A percentile compares a stretch with the other conserved stretches of the same genome.
phyloP scores from a whole-genome alignment of 306 rosid genomes.

The Cucumis cinereus region DNA sequence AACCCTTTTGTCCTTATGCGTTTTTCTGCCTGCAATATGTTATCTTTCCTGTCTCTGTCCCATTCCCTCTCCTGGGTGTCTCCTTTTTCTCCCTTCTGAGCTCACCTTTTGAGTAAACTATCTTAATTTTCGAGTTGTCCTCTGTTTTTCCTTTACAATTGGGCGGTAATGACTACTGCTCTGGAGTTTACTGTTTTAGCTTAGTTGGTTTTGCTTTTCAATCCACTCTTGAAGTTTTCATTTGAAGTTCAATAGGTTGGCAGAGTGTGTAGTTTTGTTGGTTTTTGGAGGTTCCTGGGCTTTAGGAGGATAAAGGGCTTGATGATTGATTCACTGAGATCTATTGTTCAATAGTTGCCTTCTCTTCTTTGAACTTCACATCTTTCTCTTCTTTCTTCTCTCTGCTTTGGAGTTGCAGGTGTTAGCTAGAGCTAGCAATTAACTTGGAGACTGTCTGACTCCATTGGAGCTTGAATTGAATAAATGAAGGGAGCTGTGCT shows the following conservation, averaged over 20 bases:
- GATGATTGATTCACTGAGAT: conserved; percentile 2
- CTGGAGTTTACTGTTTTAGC: neutral
- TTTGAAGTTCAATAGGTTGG: neutral
- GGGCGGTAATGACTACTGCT: neutral
- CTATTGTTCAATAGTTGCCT: neutral
- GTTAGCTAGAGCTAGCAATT: conserved; percentile 1
- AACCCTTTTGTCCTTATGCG: neutral
- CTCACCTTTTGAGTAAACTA: neutral
- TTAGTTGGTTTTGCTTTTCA: neutral
- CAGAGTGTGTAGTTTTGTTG: neutral
- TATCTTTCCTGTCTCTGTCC: conserved; percentile 1
- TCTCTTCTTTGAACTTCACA: conserved; percentile 5
- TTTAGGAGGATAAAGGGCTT: neutral
- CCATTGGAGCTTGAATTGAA: neutral
- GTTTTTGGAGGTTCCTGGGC: neutral
- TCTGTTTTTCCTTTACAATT: neutral
- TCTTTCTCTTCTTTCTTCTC: neutral
- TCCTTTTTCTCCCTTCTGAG: neutral
- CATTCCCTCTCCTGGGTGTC: neutral
- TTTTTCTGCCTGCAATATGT: neutral
- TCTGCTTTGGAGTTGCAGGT: conserved; percentile 7
- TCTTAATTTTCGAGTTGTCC: neutral
- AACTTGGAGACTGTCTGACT: neutral
- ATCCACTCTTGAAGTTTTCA: neutral
- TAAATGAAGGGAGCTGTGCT: conserved; percentile 64